Evolutionary conservation across 345 rosid genomes (phyloP), one percentile per base, ranked within the genome.

Genomic region (Acer saccharum): DNA sequence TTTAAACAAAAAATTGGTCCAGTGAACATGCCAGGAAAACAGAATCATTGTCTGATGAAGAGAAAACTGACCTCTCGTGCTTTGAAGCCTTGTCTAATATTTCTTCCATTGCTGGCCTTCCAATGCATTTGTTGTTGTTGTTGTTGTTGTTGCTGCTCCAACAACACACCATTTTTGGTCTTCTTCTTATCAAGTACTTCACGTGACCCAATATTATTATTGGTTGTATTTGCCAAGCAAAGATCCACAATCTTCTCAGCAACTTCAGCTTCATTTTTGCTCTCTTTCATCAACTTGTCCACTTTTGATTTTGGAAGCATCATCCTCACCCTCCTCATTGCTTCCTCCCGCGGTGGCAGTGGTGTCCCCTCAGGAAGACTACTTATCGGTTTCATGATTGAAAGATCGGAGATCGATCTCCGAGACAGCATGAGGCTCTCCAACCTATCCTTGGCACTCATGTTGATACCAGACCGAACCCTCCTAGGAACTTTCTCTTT

Each of bases 391-490:
- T 82, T 89, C 83, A 90, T 80, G 64, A 83, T 81, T 6, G 95
- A 84, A 4, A 96, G 88, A 81, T 94, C 97, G 25, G 99, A 97
- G 0, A 81, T 86, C 10, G 98, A 92, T 80, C 99, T 86, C 81
- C 95, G 80, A 9, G 95, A 79, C 85, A 94, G 29, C 97, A 85
- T 92, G 32, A 96, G 83, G 79, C 86, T 88, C 85, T 97, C 98
- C 2, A 97, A 84, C 80, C 95, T 85, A 82, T 94, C 99, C 83
- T 86, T 89, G 0, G 99, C 98, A 70, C 90, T 86, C 98, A 97
- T 90, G 83, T 79, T 76, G 0, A 97, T 89, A 57, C 89, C 96
- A 13, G 98, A 97, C 81, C 92, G 85, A 68, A 84, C 98, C 83
- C 96, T 89, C 68, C 98, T 86, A 2, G 98, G 88, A 9, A 13